Conservation (phyloP, 2,329 filamentous ascomycete genomes). For the Lecanoromycetidae sp. region DNA sequence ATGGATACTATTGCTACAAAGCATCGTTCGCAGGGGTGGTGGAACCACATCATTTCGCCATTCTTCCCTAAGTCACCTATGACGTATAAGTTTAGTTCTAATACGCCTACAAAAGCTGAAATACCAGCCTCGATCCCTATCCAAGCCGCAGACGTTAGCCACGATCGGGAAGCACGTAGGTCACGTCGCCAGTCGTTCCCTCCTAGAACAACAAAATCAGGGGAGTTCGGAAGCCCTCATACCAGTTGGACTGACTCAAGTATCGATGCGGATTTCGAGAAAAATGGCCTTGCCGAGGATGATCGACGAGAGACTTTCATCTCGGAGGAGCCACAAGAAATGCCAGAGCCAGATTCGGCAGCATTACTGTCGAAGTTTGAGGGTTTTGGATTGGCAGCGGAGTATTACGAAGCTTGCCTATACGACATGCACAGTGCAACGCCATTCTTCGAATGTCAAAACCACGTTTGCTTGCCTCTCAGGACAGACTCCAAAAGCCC, state of each 20-base stretch:
- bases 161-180: not conserved
- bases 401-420: slow-evolving; percentile 35
- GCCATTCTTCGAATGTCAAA: slow-evolving; percentile 33
- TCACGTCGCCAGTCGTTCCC: not conserved
- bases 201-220: not conserved
- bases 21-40: slow-evolving; percentile 38
- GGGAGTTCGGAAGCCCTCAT: slow-evolving; percentile 5
- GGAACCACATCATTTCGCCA: slow-evolving; percentile 37
- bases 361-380: slow-evolving; percentile 18
- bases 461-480: slow-evolving; percentile 23
- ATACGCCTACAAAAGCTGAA: not conserved
- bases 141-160: not conserved
- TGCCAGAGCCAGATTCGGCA: slow-evolving; percentile 14
- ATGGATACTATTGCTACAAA: slow-evolving; percentile 28
- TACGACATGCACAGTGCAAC: slow-evolving; percentile 32
- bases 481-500: not conserved
- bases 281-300: not conserved
- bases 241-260: slow-evolving; percentile 15
- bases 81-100: slow-evolving; percentile 7
- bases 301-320: slow-evolving; percentile 1
- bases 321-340: slow-evolving; percentile 3
- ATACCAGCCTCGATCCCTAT: not conserved
- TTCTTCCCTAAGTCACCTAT: slow-evolving; percentile 26
- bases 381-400: slow-evolving; percentile 28
- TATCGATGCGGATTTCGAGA: slow-evolving; percentile 11